These are phyloP conservation scores for Amanita molliuscula DNA, from an alignment of 768 basidiomycete genomes.

Conservation along the genomic window DNA sequence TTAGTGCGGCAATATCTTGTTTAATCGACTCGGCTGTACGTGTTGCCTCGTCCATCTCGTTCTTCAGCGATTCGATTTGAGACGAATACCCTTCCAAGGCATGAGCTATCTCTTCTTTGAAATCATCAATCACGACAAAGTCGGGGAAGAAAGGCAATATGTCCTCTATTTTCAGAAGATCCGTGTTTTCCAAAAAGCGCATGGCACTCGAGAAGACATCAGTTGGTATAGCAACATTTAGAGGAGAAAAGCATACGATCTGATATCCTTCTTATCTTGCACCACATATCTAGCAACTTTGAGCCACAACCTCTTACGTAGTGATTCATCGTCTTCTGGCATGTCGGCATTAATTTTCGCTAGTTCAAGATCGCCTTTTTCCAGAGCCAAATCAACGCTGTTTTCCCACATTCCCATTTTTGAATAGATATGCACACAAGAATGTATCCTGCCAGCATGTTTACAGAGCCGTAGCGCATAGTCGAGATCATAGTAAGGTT, in stretches of 20 bases:
- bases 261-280: constrained; percentile 96
- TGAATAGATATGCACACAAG: constrained; percentile 94
- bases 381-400: constrained; percentile 88
- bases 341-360: constrained; percentile 94
- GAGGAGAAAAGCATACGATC: constrained; percentile 57
- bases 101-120: constrained; percentile 97
- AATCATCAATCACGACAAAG: constrained; percentile 98
- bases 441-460: constrained; percentile 64
- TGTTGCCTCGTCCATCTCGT: constrained; percentile 95
- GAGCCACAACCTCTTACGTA: constrained; percentile 93
- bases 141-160: constrained; percentile 99
- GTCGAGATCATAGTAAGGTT: constrained; percentile 94
- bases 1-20: constrained; percentile 76
- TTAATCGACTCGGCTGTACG: constrained; percentile 88
- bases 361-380: constrained; percentile 90
- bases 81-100: constrained; percentile 91
- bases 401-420: constrained; percentile 98
- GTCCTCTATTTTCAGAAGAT: constrained; percentile 95
- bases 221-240: background rate
- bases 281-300: constrained; percentile 99
- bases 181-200: constrained; percentile 91
- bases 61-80: constrained; percentile 82
- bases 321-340: constrained; percentile 79
- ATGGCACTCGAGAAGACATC: constrained; percentile 59
- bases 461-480: constrained; percentile 93